phyloP scores from a whole-genome alignment of 2,329 filamentous ascomycete genomes.

The Neonectria punicea region DNA sequence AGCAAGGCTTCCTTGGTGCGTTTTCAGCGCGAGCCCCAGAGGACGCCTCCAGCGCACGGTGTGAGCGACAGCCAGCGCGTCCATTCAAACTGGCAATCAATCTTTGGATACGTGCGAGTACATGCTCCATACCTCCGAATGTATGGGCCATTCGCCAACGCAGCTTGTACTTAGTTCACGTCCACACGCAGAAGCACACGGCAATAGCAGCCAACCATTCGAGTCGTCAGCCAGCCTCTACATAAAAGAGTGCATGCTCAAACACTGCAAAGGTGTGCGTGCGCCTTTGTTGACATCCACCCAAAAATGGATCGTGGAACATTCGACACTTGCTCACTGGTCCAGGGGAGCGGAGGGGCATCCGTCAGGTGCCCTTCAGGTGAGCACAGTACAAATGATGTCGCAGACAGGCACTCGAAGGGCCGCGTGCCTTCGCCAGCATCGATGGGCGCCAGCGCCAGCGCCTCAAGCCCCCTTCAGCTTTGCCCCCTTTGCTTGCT shows the following conservation, averaged over 20 bases:
- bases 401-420: slow-evolving; percentile 33
- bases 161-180: not conserved
- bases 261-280: slow-evolving; percentile 5
- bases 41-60: slow-evolving; percentile 11
- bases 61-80: slow-evolving; percentile 9
- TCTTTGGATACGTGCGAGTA: not conserved
- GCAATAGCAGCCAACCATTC: not conserved
- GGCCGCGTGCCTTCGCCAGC: slow-evolving; percentile 32
- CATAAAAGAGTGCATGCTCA: not conserved
- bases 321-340: slow-evolving; percentile 32
- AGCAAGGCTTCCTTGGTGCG: slow-evolving; percentile 18
- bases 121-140: too few species aligned
- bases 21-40: slow-evolving; percentile 16
- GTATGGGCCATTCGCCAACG: not conserved
- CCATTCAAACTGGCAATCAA: not conserved
- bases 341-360: slow-evolving; percentile 31
- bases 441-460: slow-evolving; percentile 33
- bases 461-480: slow-evolving; percentile 40
- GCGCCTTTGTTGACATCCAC: slow-evolving; percentile 28
- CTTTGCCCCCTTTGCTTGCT: slow-evolving; percentile 30
- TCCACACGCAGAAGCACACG: not conserved
- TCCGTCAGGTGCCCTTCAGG: slow-evolving; percentile 38
- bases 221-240: not conserved
- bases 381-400: slow-evolving; percentile 27
- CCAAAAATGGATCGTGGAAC: slow-evolving; percentile 35